Base-by-base conservation (phyloP, 257 asterid species). In the Solanum peruvianum region DNA sequence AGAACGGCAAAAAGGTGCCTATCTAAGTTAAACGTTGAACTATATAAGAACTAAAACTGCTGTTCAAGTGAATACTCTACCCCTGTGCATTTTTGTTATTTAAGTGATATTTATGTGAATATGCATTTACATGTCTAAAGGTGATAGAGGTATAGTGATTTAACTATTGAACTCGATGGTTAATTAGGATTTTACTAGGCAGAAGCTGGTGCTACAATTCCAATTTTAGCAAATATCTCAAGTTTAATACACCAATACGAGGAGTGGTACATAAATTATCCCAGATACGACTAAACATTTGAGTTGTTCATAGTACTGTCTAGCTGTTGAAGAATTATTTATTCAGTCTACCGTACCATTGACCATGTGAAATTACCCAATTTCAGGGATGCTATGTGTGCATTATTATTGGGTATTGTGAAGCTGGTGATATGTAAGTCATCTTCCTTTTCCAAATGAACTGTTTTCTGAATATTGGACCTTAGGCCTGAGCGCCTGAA, bases 391-490 rank as follows among this genome's bases (percentile, higher is more conserved):
- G 99, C 90, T 96, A 93, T 86, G 99, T 97, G 87, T 97, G 99
- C 98, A 97, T 97, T 88, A 95, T 97, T 86, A 93, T 97, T 44
- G 99, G 99, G 66, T 96, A 96, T 91, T 97, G 99, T 87, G 99
- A 97, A 93, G 99, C 98, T 86, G 99, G 99, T 88, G 99, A 97
- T 89, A 93, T 97, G 99, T 97, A 93, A 94, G 99, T 91, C 88
- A 49, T 87, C 89, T 86, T 45, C 86, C 87, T 85, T 52, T 41
- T 83, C 45, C 42, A 21, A 21, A 42, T 86, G 37, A 27, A 37
- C 29, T 87, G 3, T 85, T 87, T 72, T 75, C 41, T 64, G 37
- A 76, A 29, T 21, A 14, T 78, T 49, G 45, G 84, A 39, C n/a
- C n/a, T 42, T 69, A 82, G 45, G 37, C 87, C 20, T 58, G 77